Evolutionary conservation across 2,329 filamentous ascomycete species (phyloP), one percentile per base, ranked within the genome.

Genomic region (Trichoderma sp.): DNA sequence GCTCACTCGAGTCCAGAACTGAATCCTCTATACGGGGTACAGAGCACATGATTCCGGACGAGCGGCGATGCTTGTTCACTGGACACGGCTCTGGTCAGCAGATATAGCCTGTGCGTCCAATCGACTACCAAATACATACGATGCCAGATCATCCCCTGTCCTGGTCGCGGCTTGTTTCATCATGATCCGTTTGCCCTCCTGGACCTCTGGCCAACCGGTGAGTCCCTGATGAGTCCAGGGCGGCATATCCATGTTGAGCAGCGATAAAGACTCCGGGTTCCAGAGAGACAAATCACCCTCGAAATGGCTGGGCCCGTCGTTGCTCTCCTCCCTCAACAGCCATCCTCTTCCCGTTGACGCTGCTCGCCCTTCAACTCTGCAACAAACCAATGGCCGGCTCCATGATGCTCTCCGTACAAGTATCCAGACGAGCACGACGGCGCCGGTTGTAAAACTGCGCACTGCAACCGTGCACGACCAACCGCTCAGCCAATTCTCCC

Each of bases 401-500:
- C 61, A 29, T 27, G 27, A 52, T 35, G 17, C 35, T 25, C 37
- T 29, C 37, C n/a, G 17, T 19, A 22, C 27, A 34, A 54, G 52
- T 54, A 17, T 32, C n/a, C 34, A 54, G 37, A 25, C 27, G 25
- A 45, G 35, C 13, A 54, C 27, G 37, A 27, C 25, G 35, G 52
- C 50, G 29, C 17, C 50, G 27, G 50, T 19, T 22, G 50, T 25
- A 64, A 64, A 45, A 56, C 50, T 34, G 19, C 61, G 52, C 50
- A 19, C 27, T 50, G 27, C 12, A 27, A 22, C 50, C 48, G 34
- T 35, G 29, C 48, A 50, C 25, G 19, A 50, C 29, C 34, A 32
- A 45, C 61, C 32, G 63, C 35, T 57, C 53, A 42, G 13, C 35
- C 57, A 67, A 22, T 25, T 63, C 50, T 45, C 54, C 45, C 54